A percentile compares a stretch with the other conserved stretches of the same genome.
Conservation (phyloP, 805 yeast genomes). For the Cyberlindnera bimundalis region DNA sequence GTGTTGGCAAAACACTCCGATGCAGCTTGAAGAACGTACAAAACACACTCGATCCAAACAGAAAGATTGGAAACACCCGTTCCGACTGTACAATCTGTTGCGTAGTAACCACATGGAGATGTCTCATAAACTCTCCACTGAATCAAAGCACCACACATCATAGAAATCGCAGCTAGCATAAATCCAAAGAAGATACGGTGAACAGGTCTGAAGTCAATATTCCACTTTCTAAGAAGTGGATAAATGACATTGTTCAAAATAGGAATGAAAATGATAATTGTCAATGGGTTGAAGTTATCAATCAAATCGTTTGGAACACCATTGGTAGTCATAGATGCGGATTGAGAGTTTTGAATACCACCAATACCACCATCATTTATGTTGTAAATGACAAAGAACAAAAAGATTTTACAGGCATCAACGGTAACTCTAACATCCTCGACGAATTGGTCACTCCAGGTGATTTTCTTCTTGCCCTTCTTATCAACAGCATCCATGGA, state of each 20-base stretch:
- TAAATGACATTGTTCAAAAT: slow-evolving; percentile 56
- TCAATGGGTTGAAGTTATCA: slow-evolving; percentile 72
- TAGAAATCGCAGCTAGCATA: slow-evolving; percentile 47
- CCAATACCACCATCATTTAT: slow-evolving; percentile 70
- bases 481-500: slow-evolving; percentile 14
- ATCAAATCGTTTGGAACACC: slow-evolving; percentile 79
- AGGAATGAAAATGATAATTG: slow-evolving; percentile 76
- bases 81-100: slow-evolving; percentile 45
- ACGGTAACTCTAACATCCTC: slow-evolving; percentile 67
- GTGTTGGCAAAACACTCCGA: slow-evolving; percentile 78
- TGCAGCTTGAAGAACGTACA: slow-evolving; percentile 67
- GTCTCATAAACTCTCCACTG: slow-evolving; percentile 66
- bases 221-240: slow-evolving; percentile 45
- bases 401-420: slow-evolving; percentile 69
- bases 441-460: slow-evolving; percentile 69
- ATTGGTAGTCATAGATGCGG: slow-evolving; percentile 69
- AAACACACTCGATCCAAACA: slow-evolving; percentile 63
- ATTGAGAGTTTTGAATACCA: slow-evolving; percentile 40
- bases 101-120: slow-evolving; percentile 71
- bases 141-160: slow-evolving; percentile 42
- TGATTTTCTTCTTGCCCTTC: slow-evolving; percentile 28
- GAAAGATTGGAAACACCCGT: slow-evolving; percentile 41
- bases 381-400: slow-evolving; percentile 72
- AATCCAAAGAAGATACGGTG: slow-evolving; percentile 72
- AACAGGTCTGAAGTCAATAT: slow-evolving; percentile 61